phyloP scores from a whole-genome alignment of 1,139 yeast genomes.

The Yamadazyma sp. region DNA sequence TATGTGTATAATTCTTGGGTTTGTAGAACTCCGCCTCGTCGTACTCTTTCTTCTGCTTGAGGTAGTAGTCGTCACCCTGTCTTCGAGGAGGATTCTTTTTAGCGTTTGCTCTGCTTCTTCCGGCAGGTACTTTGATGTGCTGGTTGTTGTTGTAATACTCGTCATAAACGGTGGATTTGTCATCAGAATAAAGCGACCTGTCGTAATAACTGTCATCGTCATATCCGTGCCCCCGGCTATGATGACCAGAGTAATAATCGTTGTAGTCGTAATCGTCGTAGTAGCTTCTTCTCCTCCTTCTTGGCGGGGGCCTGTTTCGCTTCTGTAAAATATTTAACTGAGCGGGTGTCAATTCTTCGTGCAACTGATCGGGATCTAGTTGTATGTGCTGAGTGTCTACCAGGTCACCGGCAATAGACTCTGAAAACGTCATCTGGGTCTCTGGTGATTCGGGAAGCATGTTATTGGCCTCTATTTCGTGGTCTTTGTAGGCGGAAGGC shows the following conservation, averaged over 20 bases:
- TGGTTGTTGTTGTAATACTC: constrained; percentile 13
- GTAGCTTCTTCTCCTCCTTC: constrained; percentile 8
- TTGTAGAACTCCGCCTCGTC: constrained; percentile 34
- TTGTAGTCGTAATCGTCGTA: constrained; percentile 5
- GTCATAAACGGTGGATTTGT: constrained; percentile 11
- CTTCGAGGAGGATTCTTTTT: constrained; percentile 3
- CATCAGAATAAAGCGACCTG: constrained; percentile 2
- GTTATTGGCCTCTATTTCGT: neutral
- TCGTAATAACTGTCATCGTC: constrained; percentile 8
- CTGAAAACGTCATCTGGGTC: constrained; percentile 8
- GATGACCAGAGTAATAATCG: too few species aligned
- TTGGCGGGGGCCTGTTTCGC: constrained; percentile 7
- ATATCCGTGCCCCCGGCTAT: too few species aligned
- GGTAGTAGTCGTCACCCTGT: constrained; percentile 32
- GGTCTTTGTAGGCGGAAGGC: constrained; percentile 1
- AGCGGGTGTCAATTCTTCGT: constrained; percentile 38
- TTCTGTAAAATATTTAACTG: constrained; percentile 30
- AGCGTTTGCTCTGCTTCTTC: neutral
- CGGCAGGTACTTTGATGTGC: constrained; percentile 9
- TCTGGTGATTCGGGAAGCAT: constrained; percentile 13
- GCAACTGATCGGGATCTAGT: constrained; percentile 31
- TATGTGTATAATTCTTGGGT: constrained; percentile 42
- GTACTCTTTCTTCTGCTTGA: constrained; percentile 34
- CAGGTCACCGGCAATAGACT: constrained; percentile 3
- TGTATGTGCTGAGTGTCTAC: constrained; percentile 10